Evolutionary conservation across 225 moss, liverwort and hornwort species (phyloP).

Genomic region (Bryum argenteum): DNA sequence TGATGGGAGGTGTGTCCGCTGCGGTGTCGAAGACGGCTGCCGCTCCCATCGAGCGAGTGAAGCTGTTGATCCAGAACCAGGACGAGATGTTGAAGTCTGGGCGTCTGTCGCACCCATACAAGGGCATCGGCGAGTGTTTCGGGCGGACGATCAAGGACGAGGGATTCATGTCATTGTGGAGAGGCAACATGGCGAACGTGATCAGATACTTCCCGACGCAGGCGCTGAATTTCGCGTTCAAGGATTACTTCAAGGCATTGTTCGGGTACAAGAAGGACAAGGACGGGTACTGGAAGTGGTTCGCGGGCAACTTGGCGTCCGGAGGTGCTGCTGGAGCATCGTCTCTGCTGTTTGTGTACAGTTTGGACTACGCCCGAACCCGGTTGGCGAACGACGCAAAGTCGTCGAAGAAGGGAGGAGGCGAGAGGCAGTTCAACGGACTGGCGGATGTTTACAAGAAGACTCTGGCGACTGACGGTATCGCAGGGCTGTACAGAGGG

Average conservation of each 20-base stretch:
- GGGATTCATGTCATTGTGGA: constrained; percentile 41
- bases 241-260: constrained; percentile 67
- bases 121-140: constrained; percentile 62
- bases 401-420: constrained; percentile 24
- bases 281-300: constrained; percentile 39
- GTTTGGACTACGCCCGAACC: constrained; percentile 22
- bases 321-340: constrained; percentile 19
- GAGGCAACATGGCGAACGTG: constrained; percentile 48
- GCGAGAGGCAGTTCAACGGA: constrained; percentile 33
- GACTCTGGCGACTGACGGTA: constrained; percentile 10
- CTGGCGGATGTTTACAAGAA: constrained; percentile 28
- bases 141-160: constrained; percentile 43
- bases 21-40: too few relatives aligned
- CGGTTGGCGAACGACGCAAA: constrained; percentile 32
- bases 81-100: constrained; percentile 62
- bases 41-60: constrained; percentile 14
- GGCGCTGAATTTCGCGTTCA: constrained; percentile 65
- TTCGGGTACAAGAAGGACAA: constrained; percentile 63
- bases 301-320: constrained; percentile 23
- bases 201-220: constrained; percentile 43
- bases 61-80: constrained; percentile 59
- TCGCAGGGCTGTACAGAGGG: constrained; percentile 34
- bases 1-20: too few relatives aligned
- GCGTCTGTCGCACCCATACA: constrained; percentile 52
- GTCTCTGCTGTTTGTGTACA: constrained; percentile 46